Evolutionary conservation across 441 rosid genomes (phyloP), one percentile per base, ranked within the genome.

Genomic region (Adansonia grandidieri): DNA sequence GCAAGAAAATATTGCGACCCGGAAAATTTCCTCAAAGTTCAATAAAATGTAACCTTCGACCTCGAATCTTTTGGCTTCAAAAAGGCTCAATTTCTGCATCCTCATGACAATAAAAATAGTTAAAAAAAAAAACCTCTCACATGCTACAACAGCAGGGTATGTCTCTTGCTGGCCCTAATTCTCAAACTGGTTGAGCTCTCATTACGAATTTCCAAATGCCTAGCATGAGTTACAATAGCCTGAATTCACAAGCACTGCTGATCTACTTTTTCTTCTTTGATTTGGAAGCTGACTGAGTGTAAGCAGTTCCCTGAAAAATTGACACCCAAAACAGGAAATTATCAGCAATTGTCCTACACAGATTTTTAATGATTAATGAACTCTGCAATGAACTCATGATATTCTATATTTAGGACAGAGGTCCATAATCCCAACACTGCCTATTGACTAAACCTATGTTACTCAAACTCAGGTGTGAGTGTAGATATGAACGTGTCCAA

Each of bases 191-290:
- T 64, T 69, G 78, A 11, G 77, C 69, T 9, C 45, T 74, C 71
- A 5, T 20, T 22, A 28, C 4, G 42, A 48, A 24, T 24, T 63
- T 37, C 64, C 50, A 56, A 73, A 40, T 40, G 76, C 37, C 17
- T 73, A 73, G 62, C n/a, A 50, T 74, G 74, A 80, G 86, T 80
- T 85, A 81, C 88, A 87, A 17, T 69, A 54, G 77, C 71, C 76
- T 63, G 74, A 73, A 82, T 76, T 75, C 70, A 5, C 2, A 51
- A 20, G 11, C 75, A 54, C 9, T 0, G 51, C 11, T 45, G 22
- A 47, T 84, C 88, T 89, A 88, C 91, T 91, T 92, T 91, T 94
- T 95, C 91, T 90, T 94, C 91, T 92, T 96, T 2, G 90, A 88
- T 85, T 96, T 96, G 74, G 97, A 87, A 69, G 62, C 78, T 64